Evolutionary conservation across 2,329 filamentous ascomycete genomes (phyloP), one percentile per base, ranked within the genome.

Genomic region (Fusarium sp.): DNA sequence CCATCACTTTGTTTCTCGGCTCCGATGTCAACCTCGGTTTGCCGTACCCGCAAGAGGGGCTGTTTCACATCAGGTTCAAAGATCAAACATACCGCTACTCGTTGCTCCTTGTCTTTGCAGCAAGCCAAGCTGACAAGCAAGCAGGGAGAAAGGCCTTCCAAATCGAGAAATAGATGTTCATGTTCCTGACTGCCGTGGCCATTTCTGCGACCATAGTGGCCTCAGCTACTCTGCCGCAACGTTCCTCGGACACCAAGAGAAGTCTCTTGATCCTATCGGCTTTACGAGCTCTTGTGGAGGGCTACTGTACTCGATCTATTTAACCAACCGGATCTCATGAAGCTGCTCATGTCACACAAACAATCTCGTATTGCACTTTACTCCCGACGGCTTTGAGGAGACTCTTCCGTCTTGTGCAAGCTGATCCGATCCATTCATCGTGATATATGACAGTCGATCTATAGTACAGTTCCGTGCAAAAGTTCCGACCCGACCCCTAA

Each of bases 291-390:
- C 25, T 38, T 51, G 15, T 42, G 28, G n/a, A 42, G 22, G 31
- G 12, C 10, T 29, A 52, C 36, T 11, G 13, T 36, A 36, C 38
- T 57, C 57, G 44, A 43, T 41, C 34, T 15, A 44, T 55, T 53
- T 47, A 55, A 31, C 44, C 45, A 60, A 43, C 54, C 54, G 40
- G 28, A 9, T 26, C 45, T 42, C 22, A 35, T 34, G 35, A 55
- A 35, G 44, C 45, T 28, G 25, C 35, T 49, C 15, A 36, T 50
- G 46, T 52, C 51, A 39, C 49, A 60, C 15, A 10, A 19, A 31
- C 29, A 28, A 42, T 49, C 46, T 61, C 50, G 50, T 57, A 48
- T 60, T 57, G 61, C 39, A 28, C 31, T 22, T 22, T 50, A 34
- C 24, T 52, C 35, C 58, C 43, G 32, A 40, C 40, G 43, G 32